Conservation (phyloP, 441 rosid species). For the Eutrema salsugineum region DNA sequence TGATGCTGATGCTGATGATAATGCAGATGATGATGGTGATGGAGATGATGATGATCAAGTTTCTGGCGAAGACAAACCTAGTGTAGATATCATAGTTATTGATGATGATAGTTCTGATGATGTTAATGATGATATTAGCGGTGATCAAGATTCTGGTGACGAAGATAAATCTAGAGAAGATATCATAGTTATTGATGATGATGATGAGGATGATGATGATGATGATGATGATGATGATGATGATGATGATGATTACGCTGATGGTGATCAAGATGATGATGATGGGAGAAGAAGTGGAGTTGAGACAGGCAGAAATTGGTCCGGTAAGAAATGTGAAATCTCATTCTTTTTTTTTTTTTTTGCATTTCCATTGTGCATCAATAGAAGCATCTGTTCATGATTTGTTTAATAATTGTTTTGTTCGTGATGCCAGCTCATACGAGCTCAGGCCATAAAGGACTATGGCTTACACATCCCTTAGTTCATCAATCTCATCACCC, state of each 20-base stretch:
- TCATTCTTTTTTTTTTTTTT: background rate
- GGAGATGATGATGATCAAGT: background rate
- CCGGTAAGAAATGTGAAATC: background rate
- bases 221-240: background rate
- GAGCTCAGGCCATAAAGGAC: background rate
- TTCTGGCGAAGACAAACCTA: background rate
- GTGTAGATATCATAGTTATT: background rate
- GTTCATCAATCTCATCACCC: slow-evolving; percentile 1
- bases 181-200: slow-evolving; percentile 2
- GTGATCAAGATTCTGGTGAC: background rate
- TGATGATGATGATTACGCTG: background rate
- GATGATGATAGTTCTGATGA: background rate
- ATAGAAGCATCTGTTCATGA: background rate
- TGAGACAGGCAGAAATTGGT: background rate
- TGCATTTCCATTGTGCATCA: background rate
- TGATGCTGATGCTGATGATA: background rate
- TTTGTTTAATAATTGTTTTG: background rate
- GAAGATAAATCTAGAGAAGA: background rate
- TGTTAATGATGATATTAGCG: background rate
- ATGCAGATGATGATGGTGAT: background rate
- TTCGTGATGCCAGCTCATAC: background rate
- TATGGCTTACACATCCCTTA: background rate
- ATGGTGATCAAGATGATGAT: background rate
- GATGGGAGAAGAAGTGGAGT: background rate
- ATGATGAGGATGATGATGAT: background rate